Evolutionary conservation across 2,329 filamentous ascomycete genomes (phyloP), one percentile per base, ranked within the genome.

Genomic region (Akanthomyces uredinophilus): DNA sequence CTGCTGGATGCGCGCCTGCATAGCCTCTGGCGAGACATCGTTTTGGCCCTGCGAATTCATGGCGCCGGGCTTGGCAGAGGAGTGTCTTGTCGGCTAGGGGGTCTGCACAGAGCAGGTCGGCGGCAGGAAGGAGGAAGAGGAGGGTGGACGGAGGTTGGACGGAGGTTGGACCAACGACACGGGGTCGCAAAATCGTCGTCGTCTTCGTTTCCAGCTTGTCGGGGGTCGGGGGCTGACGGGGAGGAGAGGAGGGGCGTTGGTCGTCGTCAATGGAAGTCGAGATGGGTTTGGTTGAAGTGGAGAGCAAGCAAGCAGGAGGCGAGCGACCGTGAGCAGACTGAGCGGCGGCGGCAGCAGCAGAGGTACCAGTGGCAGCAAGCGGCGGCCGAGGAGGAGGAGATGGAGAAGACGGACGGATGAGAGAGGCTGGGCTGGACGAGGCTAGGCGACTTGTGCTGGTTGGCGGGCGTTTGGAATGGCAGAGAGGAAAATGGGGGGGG

Each of bases 1-100:
- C 73, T 91, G 88, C 74, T 92, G 90, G 72, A 95, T 94, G 79
- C 90, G 90, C 80, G 93, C 90, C 84, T 98, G 94, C 87, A 97
- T 96, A 77, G 85, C 84, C 80, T 88, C 86, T 68, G 85, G 85
- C 73, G 85, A 87, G 70, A 88, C 84, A 74, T 88, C 86, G 77
- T 79, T 85, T 70, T 78, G 74, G 75, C 81, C 79, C 76, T 83
- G 80, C 66, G 78, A 77, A 70, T 85, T 84, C 83, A 86, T 86
- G 69, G 73, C 79, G 71, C 61, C 58, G 63, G 63, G 63, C 62
- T 65, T 65, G 57, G 61, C 20, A 35, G 24, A 22, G 29, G 44
- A 37, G 37, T 41, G 22, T 20, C 13, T 22, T 49, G 56, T 60
- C 62, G 59, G 57, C 52, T 50, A 39, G 57, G 24, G 24, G 37